Evolutionary conservation across 139 green algal species (phyloP).

Genomic region (Asterochloris sp.): DNA sequence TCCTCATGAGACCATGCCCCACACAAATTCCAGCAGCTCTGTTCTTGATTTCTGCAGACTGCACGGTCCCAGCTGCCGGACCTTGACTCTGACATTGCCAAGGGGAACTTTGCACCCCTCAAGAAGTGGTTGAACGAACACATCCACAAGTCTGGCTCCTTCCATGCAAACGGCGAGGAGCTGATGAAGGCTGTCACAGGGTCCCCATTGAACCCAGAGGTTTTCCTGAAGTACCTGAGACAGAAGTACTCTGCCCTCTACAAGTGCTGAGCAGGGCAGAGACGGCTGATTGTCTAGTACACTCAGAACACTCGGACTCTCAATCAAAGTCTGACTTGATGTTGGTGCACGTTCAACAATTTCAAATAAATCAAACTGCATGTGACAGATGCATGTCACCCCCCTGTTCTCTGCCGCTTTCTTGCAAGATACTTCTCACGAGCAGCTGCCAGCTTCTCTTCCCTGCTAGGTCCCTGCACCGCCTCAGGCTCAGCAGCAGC

Average conservation of each 20-base stretch:
- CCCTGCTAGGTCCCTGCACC: slow-evolving; percentile 47
- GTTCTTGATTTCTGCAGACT: slow-evolving; percentile 8
- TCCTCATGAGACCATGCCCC: background rate
- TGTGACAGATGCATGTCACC: background rate
- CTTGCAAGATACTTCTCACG: slow-evolving; percentile 78
- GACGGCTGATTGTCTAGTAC: too few relatives aligned
- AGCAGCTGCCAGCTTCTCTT: slow-evolving; percentile 54
- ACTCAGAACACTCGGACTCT: too few relatives aligned
- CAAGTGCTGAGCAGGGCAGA: background rate
- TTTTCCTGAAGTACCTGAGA: slow-evolving; percentile 75
- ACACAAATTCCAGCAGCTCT: background rate
- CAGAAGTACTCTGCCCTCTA: slow-evolving; percentile 86
- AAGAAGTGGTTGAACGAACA: slow-evolving; percentile 76
- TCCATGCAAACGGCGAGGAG: slow-evolving; percentile 76
- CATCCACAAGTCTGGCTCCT: slow-evolving; percentile 71
- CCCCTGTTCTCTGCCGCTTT: slow-evolving; percentile 38
- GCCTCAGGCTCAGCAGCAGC: slow-evolving; percentile 1
- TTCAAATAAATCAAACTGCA: too few relatives aligned
- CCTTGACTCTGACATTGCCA: slow-evolving; percentile 62
- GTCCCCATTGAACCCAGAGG: slow-evolving; percentile 55
- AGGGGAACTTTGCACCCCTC: slow-evolving; percentile 72
- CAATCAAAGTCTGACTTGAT: too few relatives aligned
- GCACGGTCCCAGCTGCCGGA: slow-evolving; percentile 48
- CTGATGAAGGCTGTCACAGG: slow-evolving; percentile 76
- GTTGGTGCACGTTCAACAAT: too few relatives aligned